These are phyloP conservation scores for Pestalotiopsis sp. DNA, from an alignment of 2,329 filamentous ascomycete species.

Conservation along the genomic window DNA sequence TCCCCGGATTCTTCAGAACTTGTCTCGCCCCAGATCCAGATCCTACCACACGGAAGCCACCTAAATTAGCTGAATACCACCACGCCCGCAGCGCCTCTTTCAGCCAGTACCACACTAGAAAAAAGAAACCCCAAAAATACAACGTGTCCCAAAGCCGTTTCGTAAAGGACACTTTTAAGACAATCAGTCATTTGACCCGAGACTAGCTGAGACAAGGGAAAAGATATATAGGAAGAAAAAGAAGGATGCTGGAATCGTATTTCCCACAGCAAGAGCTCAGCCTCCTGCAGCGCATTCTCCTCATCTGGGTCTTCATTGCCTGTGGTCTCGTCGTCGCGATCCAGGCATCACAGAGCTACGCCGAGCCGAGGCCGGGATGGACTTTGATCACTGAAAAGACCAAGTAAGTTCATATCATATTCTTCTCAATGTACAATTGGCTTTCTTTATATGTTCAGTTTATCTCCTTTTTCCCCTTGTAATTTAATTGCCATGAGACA, in stretches of 20 bases:
- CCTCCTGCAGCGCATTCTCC: constrained; percentile 21
- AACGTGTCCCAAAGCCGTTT: constrained; percentile 5
- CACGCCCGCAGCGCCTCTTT: neutral
- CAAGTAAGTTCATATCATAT: constrained; percentile 18
- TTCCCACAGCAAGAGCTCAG: constrained; percentile 20
- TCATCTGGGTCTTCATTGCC: constrained; percentile 23
- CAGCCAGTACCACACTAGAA: neutral
- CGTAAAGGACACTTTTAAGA: neutral
- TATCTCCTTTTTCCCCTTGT: neutral
- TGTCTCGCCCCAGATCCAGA: neutral
- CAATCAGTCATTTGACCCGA: neutral
- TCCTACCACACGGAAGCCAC: neutral
- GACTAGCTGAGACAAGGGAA: neutral
- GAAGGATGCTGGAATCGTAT: constrained; percentile 11
- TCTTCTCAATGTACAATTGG: neutral
- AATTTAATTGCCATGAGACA: neutral
- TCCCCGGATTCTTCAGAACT: neutral
- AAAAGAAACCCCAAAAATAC: neutral
- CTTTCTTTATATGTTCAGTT: neutral
- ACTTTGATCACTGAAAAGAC: constrained; percentile 15
- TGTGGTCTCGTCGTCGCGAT: constrained; percentile 20
- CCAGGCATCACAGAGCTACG: constrained; percentile 20
- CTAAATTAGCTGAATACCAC: constrained; percentile 1
- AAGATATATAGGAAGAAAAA: neutral
- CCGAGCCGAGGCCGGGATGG: constrained; percentile 20